A percentile compares a stretch with the other conserved stretches of the same genome.
Conservation (phyloP, 345 rosid genomes). For the Odontarrhena argentea region DNA sequence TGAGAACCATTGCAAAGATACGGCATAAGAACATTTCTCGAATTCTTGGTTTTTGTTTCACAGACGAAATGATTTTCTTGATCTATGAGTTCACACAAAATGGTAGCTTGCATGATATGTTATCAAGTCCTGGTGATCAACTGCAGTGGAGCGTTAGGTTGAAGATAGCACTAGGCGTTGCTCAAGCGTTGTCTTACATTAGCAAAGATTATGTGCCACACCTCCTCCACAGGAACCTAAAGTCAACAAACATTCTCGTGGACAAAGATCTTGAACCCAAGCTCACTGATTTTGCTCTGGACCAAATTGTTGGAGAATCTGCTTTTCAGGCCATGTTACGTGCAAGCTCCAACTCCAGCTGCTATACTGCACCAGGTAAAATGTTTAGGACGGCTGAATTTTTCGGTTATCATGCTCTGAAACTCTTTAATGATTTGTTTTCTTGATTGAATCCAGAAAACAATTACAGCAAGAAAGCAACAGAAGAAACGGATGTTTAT, state of each 20-base stretch:
- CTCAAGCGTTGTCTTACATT: slow-evolving; percentile 78
- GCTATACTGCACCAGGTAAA: slow-evolving; percentile 84
- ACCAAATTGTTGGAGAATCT: slow-evolving; percentile 74
- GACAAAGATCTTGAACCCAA: slow-evolving; percentile 73
- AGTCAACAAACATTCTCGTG: slow-evolving; percentile 76
- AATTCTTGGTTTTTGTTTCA: slow-evolving; percentile 82
- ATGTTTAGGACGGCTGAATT: background rate
- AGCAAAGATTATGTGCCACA: slow-evolving; percentile 78
- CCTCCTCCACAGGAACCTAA: slow-evolving; percentile 77
- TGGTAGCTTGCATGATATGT: slow-evolving; percentile 78
- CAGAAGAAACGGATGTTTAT: slow-evolving; percentile 85
- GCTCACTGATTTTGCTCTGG: slow-evolving; percentile 78
- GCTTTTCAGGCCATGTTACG: slow-evolving; percentile 67
- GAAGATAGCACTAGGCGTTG: slow-evolving; percentile 79
- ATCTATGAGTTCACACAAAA: slow-evolving; percentile 68
- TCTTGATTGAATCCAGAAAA: slow-evolving; percentile 57
- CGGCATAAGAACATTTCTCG: slow-evolving; percentile 77
- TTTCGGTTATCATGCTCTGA: slow-evolving; percentile 1
- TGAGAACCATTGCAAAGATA: slow-evolving; percentile 83
- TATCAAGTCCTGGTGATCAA: slow-evolving; percentile 51
- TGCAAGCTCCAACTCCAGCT: slow-evolving; percentile 53
- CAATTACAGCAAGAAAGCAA: slow-evolving; percentile 74
- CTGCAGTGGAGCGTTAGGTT: slow-evolving; percentile 75
- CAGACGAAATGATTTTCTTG: slow-evolving; percentile 69
- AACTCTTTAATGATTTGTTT: background rate